A percentile compares a stretch with the other conserved stretches of the same genome.
Evolutionary conservation across 75 land plant species (phyloP).

Genomic region (Ceratopteris richardii): DNA sequence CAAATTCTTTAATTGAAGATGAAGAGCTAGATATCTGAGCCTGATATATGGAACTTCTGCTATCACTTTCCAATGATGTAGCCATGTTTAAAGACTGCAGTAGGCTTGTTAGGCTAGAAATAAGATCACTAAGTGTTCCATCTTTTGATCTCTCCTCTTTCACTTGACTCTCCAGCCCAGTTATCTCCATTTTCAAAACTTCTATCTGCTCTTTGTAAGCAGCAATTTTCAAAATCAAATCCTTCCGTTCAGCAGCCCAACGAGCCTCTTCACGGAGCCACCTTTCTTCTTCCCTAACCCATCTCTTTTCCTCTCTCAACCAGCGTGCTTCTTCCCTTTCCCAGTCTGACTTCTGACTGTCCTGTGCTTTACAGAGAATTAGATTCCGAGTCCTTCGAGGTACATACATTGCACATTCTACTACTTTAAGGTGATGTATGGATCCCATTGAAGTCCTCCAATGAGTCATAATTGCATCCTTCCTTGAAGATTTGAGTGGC

Average conservation of each 20-base stretch:
- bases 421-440: no score
- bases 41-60: background rate
- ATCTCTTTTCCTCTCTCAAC: constrained; percentile 89
- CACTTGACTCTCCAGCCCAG: background rate
- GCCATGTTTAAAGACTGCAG: constrained; percentile 21
- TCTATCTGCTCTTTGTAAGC: constrained; percentile 23
- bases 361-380: no score
- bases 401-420: no score
- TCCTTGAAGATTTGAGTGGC: no score
- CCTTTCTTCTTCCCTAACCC: constrained; percentile 66
- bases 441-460: no score
- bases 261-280: constrained; percentile 67
- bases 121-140: constrained; percentile 10
- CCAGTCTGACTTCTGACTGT: background rate
- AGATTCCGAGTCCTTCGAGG: no score
- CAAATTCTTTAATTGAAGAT: background rate
- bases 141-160: background rate
- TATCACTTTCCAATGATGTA: background rate
- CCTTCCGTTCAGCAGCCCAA: constrained; percentile 61
- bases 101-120: constrained; percentile 16
- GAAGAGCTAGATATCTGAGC: background rate
- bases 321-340: constrained; percentile 67
- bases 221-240: constrained; percentile 32
- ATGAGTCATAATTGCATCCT: no score
- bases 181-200: background rate